phyloP scores from a whole-genome alignment of 805 yeast species.

The Saturnispora sanitii region DNA sequence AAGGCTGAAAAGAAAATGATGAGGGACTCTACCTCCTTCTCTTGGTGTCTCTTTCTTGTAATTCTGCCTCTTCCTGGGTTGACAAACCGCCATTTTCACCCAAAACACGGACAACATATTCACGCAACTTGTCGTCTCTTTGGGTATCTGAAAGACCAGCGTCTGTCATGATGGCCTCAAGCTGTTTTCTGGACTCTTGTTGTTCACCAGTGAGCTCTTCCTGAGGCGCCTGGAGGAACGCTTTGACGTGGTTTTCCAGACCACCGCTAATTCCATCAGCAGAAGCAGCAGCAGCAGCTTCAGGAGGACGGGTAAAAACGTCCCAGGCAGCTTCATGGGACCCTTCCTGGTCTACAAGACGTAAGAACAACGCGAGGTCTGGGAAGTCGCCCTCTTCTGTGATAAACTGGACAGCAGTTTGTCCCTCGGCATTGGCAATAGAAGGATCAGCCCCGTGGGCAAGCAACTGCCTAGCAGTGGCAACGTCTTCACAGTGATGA shows the following conservation, averaged over 20 bases:
- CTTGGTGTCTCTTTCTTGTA: conserved; percentile 7
- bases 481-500: conserved; percentile 74
- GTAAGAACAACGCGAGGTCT: conserved; percentile 58
- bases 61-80: conserved; percentile 9
- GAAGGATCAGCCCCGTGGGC: conserved; percentile 58
- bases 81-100: conserved; percentile 30
- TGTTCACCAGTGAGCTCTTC: conserved; percentile 32
- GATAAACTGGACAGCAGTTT: conserved; percentile 61
- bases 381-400: conserved; percentile 83
- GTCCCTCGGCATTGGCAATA: conserved; percentile 60
- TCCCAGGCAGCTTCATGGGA: conserved; percentile 1
- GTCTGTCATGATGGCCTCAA: conserved; percentile 51
- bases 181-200: conserved; percentile 47
- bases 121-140: conserved; percentile 68
- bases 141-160: conserved; percentile 47
- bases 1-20: no score
- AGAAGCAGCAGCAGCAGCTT: conserved; percentile 14
- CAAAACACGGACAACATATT: conserved; percentile 56
- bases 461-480: conserved; percentile 55
- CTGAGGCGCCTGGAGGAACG: conserved; percentile 38
- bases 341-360: conserved; percentile 7
- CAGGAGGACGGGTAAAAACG: neutral
- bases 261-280: no score
- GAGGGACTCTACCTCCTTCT: conserved; percentile 2
- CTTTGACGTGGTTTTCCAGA: conserved; percentile 40